Base-by-base conservation (phyloP, 305 asterid genomes). In the Solanum hybrid region DNA sequence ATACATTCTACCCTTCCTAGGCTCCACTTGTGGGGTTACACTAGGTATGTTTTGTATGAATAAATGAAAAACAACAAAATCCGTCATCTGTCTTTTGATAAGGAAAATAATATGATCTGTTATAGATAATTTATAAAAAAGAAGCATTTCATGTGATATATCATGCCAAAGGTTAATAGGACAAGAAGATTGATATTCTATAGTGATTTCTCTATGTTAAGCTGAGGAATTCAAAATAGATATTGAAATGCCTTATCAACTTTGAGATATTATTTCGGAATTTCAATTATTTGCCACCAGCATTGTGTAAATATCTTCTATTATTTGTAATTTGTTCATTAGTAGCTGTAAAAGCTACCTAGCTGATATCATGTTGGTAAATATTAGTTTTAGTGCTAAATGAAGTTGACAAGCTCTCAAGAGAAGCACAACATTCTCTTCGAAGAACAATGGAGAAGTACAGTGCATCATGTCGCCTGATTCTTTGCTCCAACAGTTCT, bases 391-490 rank as follows among this genome's bases (percentile, higher is more conserved):
- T 97, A 36, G 98, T 97, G 92, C 94, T 96, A 89, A 96, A 97
- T 94, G 99, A 97, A 93, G 99, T 97, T 72, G 99, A 97, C 94
- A 97, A 95, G 90, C 98, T 97, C 92, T 97, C 99, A 79, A 95
- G 99, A 93, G 99, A 97, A 95, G 99, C 99, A 90, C 99, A 97
- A 33, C 99, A 97, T 92, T 97, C 99, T 89, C 99, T 97, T 37
- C 94, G 99, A 90, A 96, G 99, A 93, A 97, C 99, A 91, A 97
- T 97, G 99, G 99, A 97, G 96, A 97, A 96, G 93, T 96, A 96
- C 86, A 97, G 99, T 94, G 90, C 97, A 33, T 96, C 98, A 51
- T 97, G 99, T 92, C 97, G 99, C 65, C 95, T 97, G 91, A 95
- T 97, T 84, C 93, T 96, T 75, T 97, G 99, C 94, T 96, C 99